A percentile compares a stretch with the other conserved stretches of the same genome.
Evolutionary conservation across 768 basidiomycete species (phyloP).

Genomic region (Boletus barrowsii): DNA sequence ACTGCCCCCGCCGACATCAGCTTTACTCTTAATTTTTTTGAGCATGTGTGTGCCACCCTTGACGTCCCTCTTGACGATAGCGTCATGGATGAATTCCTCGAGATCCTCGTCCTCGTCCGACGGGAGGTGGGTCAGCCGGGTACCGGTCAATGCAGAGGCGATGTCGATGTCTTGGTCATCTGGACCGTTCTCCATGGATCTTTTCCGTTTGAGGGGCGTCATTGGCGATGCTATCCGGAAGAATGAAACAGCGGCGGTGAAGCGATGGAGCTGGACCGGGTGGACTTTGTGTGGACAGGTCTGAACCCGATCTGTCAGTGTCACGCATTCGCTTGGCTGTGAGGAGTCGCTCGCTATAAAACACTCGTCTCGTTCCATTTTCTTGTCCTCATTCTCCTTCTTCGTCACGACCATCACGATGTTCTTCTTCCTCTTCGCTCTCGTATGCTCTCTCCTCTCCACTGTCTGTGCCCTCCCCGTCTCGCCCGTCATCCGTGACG

Average conservation of each 20-base stretch:
- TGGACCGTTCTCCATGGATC: constrained; percentile 17
- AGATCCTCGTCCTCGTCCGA: constrained; percentile 42
- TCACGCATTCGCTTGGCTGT: constrained; percentile 2
- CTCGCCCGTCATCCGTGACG: constrained; percentile 36
- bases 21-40: constrained; percentile 76
- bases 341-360: constrained; percentile 10
- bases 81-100: constrained; percentile 59
- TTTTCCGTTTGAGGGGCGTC: constrained; percentile 31
- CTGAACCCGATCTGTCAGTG: constrained; percentile 3
- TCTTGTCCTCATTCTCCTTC: background rate
- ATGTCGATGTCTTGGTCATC: constrained; percentile 65
- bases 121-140: background rate
- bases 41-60: constrained; percentile 74
- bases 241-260: background rate
- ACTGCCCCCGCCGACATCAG: constrained; percentile 87
- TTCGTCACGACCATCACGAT: constrained; percentile 21
- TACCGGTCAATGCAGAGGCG: constrained; percentile 51
- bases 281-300: background rate
- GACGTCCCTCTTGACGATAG: constrained; percentile 68
- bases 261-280: background rate
- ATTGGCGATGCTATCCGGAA: constrained; percentile 26
- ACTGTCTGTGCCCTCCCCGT: constrained; percentile 32
- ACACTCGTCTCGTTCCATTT: background rate
- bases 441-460: constrained; percentile 21
- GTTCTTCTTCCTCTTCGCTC: constrained; percentile 15